Base-by-base conservation (phyloP, 176 grass and related monocot genomes). In the Oryza longistaminata region DNA sequence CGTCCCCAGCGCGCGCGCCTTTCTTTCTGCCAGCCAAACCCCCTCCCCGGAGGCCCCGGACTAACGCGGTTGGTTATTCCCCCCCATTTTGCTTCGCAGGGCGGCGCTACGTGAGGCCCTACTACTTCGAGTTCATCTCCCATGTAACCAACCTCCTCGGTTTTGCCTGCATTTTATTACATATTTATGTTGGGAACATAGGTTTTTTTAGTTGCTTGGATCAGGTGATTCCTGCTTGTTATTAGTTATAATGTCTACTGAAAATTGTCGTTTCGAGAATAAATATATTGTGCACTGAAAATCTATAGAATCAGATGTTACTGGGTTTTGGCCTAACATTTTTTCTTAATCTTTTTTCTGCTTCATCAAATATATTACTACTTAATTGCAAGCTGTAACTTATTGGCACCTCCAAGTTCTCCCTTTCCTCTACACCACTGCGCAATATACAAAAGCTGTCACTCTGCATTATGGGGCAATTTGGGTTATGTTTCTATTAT, bases 91-190 rank as follows among this genome's bases (percentile, higher is more conserved):
- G 82, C 71, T 8, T 66, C 10, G 64, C 88, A 99, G 93, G 93
- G 66, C 91, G 80, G 88, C 93, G 93, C 67, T 99, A 96, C 82
- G 96, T 99, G 76, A 88, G 88, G 71, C 93, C 96, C 29, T 99
- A 96, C 81, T 89, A 96, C 91, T 99, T 99, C 73, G 91, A 99
- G 83, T 96, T 99, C 84, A 92, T 99, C 35, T 95, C 91, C 64
- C 93, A 96, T 88, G 93, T 99, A 90, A 90, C 14, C 31, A 10
- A 70, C 14, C 24, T 40, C 50, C 27, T 31, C 64, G 1, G 2
- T 80, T 2, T 70, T 9, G 24, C 2, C 6, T 25, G 31, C n/a
- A 24, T 22, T 34, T 66, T 49, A 29, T 66, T 49, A 29, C 43
- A 13, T 58, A 33, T 21, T 75, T 67, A 48, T 65, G 52, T n/a